Evolutionary conservation across 768 basidiomycete genomes (phyloP).

Genomic region (Tulasnella sp.): DNA sequence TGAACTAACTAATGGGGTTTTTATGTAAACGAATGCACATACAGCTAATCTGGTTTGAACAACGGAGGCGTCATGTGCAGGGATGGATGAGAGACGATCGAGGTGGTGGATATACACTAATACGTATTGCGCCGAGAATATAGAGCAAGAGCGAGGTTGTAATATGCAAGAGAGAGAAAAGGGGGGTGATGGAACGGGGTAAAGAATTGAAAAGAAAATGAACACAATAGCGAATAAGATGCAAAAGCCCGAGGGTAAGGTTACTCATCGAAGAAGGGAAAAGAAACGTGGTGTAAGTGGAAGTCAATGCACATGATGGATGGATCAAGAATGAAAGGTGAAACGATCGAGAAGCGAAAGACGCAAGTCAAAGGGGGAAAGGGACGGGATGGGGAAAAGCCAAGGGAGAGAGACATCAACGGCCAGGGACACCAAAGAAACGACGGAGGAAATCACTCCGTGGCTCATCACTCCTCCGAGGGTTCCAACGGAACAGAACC

Average conservation of each 20-base stretch:
- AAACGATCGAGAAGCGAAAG: background rate
- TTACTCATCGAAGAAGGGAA: background rate
- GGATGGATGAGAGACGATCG: background rate
- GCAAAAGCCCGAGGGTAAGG: background rate
- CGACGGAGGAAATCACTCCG: background rate
- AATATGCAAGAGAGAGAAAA: background rate
- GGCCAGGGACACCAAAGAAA: background rate
- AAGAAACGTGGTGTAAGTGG: background rate
- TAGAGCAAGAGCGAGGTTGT: background rate
- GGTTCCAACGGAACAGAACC: background rate
- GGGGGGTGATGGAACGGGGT: background rate
- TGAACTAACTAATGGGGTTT: background rate
- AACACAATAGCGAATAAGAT: constrained; percentile 4
- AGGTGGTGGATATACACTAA: background rate
- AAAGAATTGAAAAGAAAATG: background rate
- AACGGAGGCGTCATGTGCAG: background rate
- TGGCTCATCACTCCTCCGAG: background rate
- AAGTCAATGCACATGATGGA: background rate
- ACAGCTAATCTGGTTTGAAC: background rate
- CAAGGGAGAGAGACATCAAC: background rate
- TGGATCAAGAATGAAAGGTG: background rate
- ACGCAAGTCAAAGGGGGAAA: background rate
- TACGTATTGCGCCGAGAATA: background rate
- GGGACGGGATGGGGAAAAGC: background rate
- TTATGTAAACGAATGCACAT: background rate